Evolutionary conservation across 768 basidiomycete genomes (phyloP), one percentile per base, ranked within the genome.

Genomic region (Russula compacta): DNA sequence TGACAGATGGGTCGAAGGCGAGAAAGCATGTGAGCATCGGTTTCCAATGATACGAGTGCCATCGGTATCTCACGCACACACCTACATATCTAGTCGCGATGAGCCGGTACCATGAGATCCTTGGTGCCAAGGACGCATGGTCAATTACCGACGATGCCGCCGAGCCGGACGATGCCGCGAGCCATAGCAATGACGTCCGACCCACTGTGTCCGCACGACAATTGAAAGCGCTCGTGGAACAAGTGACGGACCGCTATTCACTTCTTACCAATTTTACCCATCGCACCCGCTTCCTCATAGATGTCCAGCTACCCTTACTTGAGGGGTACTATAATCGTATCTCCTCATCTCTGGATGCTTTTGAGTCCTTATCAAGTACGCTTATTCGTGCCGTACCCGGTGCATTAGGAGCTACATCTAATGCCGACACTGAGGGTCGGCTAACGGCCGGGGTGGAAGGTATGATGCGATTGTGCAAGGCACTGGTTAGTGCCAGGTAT

Each of bases 241-340:
- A 97, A 74, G 84, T 98, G 56, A 94, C 94, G 59, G 94, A 95
- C 71, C 94, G 95, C 10, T 99, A 98, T 72, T 84, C 86, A 9
- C 89, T 91, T 0, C 78, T 99, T 4, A 95, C 95, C 0, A 80
- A 80, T 54, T 81, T 88, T 59, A 69, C 76, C 10, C 89, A 97
- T 59, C 86, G 88, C 40, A 84, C 85, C 0, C 85, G 85, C 42
- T 99, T 98, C 76, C 81, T 99, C 58, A 78, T 87, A 44, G 77
- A 81, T 9, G 82, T 95, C 15, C 97, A 99, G 73, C 75, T 98
- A 1, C 93, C 95, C 0, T 70, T 97, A 12, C 74, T 99, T 12
- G 82, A 88, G 59, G 75, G 80, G 6, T 99, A 97, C 71, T 81
- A 84, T 63, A 73, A 76, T 9, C 85, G 95, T 19, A 85, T 99